A percentile compares a stretch with the other conserved stretches of the same genome.
Evolutionary conservation across 2,329 filamentous ascomycete species (phyloP).

Genomic region (Xylariaceae sp.): DNA sequence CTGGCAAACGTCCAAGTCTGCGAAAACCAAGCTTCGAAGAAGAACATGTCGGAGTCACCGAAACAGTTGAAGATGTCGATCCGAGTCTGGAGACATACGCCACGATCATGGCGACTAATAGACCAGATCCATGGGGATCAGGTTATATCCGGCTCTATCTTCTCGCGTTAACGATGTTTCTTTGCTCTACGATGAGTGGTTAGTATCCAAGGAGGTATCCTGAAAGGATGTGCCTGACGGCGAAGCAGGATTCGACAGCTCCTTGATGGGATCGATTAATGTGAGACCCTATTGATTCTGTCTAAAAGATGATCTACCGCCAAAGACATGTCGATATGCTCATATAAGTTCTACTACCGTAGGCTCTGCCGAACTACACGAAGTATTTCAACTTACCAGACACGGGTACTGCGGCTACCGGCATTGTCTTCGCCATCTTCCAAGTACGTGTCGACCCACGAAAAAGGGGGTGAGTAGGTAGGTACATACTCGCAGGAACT

Average conservation of each 20-base stretch:
- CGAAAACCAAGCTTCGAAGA: not conserved
- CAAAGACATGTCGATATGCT: not conserved
- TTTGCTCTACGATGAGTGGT: slow-evolving; percentile 40
- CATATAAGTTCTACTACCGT: not conserved
- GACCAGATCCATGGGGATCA: slow-evolving; percentile 28
- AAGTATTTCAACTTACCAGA: slow-evolving; percentile 35
- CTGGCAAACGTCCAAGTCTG: not conserved
- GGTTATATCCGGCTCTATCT: slow-evolving; percentile 31
- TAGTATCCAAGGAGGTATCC: not conserved
- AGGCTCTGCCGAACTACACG: slow-evolving; percentile 37
- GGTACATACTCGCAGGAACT: not conserved
- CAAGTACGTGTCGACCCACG: slow-evolving; percentile 21
- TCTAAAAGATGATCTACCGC: not conserved
- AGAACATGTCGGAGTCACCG: not conserved
- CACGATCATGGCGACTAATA: slow-evolving; percentile 31
- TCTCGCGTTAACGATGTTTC: slow-evolving; percentile 29
- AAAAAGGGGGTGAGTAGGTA: not conserved
- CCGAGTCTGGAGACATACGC: slow-evolving; percentile 29
- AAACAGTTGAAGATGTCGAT: slow-evolving; percentile 10
- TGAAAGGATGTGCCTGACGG: not conserved
- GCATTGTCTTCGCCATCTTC: slow-evolving; percentile 42
- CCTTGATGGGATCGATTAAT: slow-evolving; percentile 42
- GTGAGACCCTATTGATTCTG: slow-evolving; percentile 18
- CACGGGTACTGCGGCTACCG: slow-evolving; percentile 37
- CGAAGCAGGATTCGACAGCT: slow-evolving; percentile 37